A percentile compares a stretch with the other conserved stretches of the same genome.
phyloP scores from a whole-genome alignment of 202 grass and related monocot genomes.

The Cymbopogon flexuosus region DNA sequence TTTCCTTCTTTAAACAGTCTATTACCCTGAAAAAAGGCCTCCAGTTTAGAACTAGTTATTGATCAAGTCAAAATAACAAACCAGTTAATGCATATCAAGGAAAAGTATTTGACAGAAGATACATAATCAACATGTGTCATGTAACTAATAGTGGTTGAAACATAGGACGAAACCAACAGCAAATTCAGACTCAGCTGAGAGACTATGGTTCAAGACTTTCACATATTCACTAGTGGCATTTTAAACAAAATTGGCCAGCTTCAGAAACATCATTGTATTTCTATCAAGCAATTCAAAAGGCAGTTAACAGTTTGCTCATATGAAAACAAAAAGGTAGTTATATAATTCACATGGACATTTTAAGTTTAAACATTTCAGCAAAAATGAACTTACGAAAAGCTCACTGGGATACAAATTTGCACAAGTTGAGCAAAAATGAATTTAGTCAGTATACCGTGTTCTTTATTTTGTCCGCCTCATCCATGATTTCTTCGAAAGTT shows the following conservation, averaged over 20 bases:
- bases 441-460: conserved; percentile 53
- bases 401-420: not conserved
- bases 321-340: not conserved
- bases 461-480: conserved; percentile 85
- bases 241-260: conserved; percentile 20
- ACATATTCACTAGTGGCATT: conserved; percentile 7
- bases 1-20: conserved; percentile 98
- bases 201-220: not conserved
- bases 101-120: not conserved
- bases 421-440: conserved; percentile 17
- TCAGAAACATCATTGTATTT: conserved; percentile 24
- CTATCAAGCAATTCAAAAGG: conserved; percentile 9
- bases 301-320: not conserved
- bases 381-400: not conserved
- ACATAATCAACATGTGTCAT: conserved; percentile 3
- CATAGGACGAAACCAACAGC: conserved; percentile 13
- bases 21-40: conserved; percentile 62
- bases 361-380: conserved; percentile 11
- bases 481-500: conserved; percentile 91
- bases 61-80: conserved; percentile 14
- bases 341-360: not conserved
- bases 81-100: not conserved
- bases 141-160: conserved; percentile 18
- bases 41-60: conserved; percentile 22
- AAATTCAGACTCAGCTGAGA: conserved; percentile 3